phyloP scores from a whole-genome alignment of 495 filamentous ascomycete species.

The Neurospora tetraspora region DNA sequence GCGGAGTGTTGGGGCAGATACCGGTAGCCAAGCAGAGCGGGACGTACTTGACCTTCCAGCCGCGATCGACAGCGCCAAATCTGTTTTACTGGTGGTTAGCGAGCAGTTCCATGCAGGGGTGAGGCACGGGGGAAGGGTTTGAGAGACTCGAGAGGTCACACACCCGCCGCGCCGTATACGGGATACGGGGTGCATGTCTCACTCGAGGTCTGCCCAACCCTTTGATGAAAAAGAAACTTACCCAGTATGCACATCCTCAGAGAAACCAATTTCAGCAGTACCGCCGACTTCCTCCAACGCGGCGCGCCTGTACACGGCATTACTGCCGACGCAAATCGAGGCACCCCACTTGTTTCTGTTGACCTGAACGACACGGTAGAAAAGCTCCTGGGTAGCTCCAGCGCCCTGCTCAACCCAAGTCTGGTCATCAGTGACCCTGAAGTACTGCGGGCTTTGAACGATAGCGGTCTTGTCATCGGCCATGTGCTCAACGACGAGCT shows the following conservation, averaged over 20 bases:
- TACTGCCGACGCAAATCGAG: slow-evolving; percentile 24
- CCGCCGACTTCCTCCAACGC: slow-evolving; percentile 20
- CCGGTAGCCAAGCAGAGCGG: slow-evolving; percentile 23
- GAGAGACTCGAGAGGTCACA: neutral
- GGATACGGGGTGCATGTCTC: neutral
- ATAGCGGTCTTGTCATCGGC: slow-evolving; percentile 22
- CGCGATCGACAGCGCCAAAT: slow-evolving; percentile 23
- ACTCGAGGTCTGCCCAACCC: neutral
- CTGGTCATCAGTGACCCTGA: slow-evolving; percentile 21
- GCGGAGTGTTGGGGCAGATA: slow-evolving; percentile 25
- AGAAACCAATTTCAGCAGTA: slow-evolving; percentile 25
- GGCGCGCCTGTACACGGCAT: slow-evolving; percentile 19
- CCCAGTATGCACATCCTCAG: slow-evolving; percentile 26
- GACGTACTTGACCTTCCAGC: slow-evolving; percentile 27
- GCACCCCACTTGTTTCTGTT: slow-evolving; percentile 23
- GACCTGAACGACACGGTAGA: slow-evolving; percentile 26
- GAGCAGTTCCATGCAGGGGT: neutral
- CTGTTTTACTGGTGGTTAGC: neutral
- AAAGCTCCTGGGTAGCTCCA: slow-evolving; percentile 24
- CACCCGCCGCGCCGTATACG: neutral
- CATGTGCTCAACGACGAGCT: slow-evolving; percentile 22
- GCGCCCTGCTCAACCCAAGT: slow-evolving; percentile 28
- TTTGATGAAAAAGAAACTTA: slow-evolving; percentile 1
- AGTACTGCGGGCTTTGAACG: slow-evolving; percentile 22
- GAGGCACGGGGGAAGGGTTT: neutral